Base-by-base conservation (phyloP, 1,284 basidiomycete species). In the Leccinum solheimii region DNA sequence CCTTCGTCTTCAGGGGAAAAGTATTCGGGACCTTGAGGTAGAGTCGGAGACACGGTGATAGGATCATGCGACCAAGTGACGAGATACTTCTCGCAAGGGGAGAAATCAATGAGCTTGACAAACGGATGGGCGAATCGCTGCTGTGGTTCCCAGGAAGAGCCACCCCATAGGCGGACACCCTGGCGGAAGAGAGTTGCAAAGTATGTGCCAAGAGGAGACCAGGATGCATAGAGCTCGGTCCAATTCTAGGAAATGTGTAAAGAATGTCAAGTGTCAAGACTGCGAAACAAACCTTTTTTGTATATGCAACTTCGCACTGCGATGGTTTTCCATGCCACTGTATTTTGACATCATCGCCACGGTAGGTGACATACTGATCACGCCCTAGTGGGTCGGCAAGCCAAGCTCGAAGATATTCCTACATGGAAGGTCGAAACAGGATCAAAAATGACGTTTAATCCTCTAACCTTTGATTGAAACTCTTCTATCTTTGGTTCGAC, bases 51-150 rank as follows among this genome's bases (percentile, higher is more conserved):
- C 40, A 96, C 91, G 62, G 90, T 84, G 70, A 99, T 97, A 21
- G 96, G 90, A 69, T 98, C 94, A 69, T 95, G 92, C 8, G 97
- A 98, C 95, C 97, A 99, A 49, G 97, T 99, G 70, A 98, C 94
- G 67, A 99, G 81, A 80, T 97, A 99, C 67, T 94, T 90, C 78
- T 99, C 97, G 80, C 92, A 93, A 5, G 97, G 96, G 30, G 96
- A 98, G 78, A 99, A 99, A 79, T 98, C 96, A 72, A 99, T 90
- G 53, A 99, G 84, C 76, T 96, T 95, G 69, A 97, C 95, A 63
- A 97, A 85, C 10, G 96, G 95, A 78, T 99, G 97, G 36, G 94
- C 94, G 75, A 98, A 98, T 62, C 95, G 92, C 75, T 91, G 88
- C 68, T 92, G 87, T 58, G 86, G 87, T 68, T 91, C 87, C 87